A percentile compares a stretch with the other conserved stretches of the same genome.
Evolutionary conservation across 257 asterid species (phyloP).

Genomic region (Solanum medicagineum): DNA sequence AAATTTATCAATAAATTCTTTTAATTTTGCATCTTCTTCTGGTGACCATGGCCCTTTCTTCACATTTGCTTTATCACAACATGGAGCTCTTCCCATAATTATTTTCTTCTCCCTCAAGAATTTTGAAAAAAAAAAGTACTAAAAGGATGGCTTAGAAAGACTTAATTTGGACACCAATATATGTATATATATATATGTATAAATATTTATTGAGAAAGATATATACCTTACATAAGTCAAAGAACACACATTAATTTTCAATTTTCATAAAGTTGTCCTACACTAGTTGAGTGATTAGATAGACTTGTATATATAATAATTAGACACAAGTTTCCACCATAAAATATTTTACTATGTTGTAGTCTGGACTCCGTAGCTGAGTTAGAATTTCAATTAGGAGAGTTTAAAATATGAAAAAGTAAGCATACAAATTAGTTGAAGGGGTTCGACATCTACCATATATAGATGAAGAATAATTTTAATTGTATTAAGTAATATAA

Average conservation of each 20-base stretch:
- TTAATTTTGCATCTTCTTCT: conserved; percentile 74
- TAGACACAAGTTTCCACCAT: conserved; percentile 5
- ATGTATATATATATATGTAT: not conserved
- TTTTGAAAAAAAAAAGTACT: not conserved
- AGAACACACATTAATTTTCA: conserved; percentile 16
- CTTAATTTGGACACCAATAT: conserved; percentile 14
- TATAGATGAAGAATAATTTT: too few species aligned
- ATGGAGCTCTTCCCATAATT: conserved; percentile 80
- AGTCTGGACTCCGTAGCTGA: too few species aligned
- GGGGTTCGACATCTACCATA: too few species aligned
- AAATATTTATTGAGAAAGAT: conserved; percentile 2
- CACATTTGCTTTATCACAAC: conserved; percentile 82
- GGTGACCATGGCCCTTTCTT: conserved; percentile 94
- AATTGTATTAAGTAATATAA: too few species aligned
- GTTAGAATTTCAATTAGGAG: too few species aligned
- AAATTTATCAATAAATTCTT: conserved; percentile 44
- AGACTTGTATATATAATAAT: not conserved
- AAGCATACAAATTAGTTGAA: too few species aligned
- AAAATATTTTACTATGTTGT: not conserved
- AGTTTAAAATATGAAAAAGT: too few species aligned
- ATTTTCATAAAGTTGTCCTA: conserved; percentile 9
- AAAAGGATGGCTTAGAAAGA: conserved; percentile 6
- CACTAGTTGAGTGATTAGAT: conserved; percentile 8
- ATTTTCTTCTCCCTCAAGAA: not conserved
- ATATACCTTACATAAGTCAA: conserved; percentile 36